These are phyloP conservation scores for Rhynchosporium graminicola DNA, from an alignment of 2,329 filamentous ascomycete genomes.

Conservation along the genomic window DNA sequence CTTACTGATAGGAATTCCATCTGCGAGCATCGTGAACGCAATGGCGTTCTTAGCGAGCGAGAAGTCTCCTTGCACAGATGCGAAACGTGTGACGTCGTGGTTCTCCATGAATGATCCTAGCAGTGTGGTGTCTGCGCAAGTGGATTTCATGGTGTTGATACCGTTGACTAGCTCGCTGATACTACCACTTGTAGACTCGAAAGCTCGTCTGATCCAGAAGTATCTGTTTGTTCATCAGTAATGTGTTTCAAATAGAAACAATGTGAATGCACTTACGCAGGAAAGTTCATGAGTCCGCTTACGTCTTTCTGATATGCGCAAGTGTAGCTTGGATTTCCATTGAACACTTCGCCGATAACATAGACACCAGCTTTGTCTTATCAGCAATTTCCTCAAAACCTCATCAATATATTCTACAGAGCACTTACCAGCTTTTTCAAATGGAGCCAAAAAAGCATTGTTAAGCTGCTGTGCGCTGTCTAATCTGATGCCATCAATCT, in stretches of 20 bases:
- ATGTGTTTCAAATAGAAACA: background rate
- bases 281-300: conserved; percentile 63
- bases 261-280: conserved; percentile 42
- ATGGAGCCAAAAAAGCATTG: conserved; percentile 56
- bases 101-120: conserved; percentile 47
- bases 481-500: conserved; percentile 52
- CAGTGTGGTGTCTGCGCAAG: conserved; percentile 42
- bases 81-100: conserved; percentile 35
- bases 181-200: conserved; percentile 35
- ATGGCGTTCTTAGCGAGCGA: conserved; percentile 49
- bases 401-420: background rate
- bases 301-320: conserved; percentile 56
- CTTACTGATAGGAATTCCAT: conserved; percentile 52
- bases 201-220: conserved; percentile 37
- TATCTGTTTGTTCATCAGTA: conserved; percentile 25
- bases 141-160: conserved; percentile 35
- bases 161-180: conserved; percentile 38
- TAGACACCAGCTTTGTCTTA: conserved; percentile 54
- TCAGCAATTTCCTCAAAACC: conserved; percentile 1
- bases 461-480: conserved; percentile 51
- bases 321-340: conserved; percentile 54
- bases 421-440: conserved; percentile 45
- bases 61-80: conserved; percentile 32
- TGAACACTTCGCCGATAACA: conserved; percentile 60
- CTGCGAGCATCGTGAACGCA: conserved; percentile 50